These are phyloP conservation scores for Pythium aquatile DNA, from an alignment of 352 stramenopile genomes.

Conservation along the genomic window DNA sequence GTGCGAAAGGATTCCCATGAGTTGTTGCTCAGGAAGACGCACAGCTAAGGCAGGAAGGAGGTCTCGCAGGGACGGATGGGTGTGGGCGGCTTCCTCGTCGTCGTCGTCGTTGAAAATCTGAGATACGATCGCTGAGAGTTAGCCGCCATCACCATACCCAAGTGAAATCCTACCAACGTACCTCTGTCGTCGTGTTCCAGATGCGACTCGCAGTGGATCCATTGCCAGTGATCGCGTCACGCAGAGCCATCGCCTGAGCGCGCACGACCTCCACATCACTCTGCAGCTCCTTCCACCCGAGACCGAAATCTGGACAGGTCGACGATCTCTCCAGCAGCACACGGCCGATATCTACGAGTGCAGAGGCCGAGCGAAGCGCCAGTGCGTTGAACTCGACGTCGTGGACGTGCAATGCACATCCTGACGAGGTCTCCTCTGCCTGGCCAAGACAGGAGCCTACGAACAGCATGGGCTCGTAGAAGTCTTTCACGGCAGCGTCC, in stretches of 20 bases:
- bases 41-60: slow-evolving; percentile 59
- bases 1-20: slow-evolving; percentile 64
- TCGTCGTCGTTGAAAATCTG: slow-evolving; percentile 56
- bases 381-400: slow-evolving; percentile 85
- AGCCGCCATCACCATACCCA: background rate
- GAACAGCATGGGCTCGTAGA: slow-evolving; percentile 86
- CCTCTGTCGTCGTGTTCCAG: slow-evolving; percentile 61
- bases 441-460: slow-evolving; percentile 35
- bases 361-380: slow-evolving; percentile 57
- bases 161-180: too few species aligned
- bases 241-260: slow-evolving; percentile 29
- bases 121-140: background rate
- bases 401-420: slow-evolving; percentile 43
- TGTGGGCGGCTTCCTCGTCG: slow-evolving; percentile 25
- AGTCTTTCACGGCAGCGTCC: slow-evolving; percentile 35
- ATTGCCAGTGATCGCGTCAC: slow-evolving; percentile 43
- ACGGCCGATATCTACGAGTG: slow-evolving; percentile 61
- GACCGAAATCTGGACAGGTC: slow-evolving; percentile 46
- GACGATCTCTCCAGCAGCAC: slow-evolving; percentile 64
- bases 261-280: slow-evolving; percentile 38
- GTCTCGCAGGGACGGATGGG: slow-evolving; percentile 49
- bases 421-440: background rate
- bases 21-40: slow-evolving; percentile 44
- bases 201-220: slow-evolving; percentile 36
- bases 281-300: slow-evolving; percentile 43